Evolutionary conservation across 176 grass and related monocot species (phyloP).

Genomic region (Ensete ventricosum): DNA sequence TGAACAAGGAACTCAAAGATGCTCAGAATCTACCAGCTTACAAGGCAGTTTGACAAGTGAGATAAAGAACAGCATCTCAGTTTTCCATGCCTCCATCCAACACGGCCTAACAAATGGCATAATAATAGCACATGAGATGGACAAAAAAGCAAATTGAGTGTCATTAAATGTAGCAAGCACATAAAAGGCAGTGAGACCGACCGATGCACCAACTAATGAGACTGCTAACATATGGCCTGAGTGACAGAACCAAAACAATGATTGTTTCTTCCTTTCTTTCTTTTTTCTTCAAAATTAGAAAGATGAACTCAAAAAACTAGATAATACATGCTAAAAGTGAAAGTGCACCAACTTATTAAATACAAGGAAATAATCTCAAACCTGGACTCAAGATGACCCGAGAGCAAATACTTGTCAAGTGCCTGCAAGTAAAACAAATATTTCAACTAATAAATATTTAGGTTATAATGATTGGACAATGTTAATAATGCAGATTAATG

Average conservation of each 20-base stretch:
- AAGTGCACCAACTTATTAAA: not conserved
- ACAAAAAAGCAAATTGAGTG: not conserved
- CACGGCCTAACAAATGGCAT: not conserved
- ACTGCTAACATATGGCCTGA: no score
- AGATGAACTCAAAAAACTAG: no score
- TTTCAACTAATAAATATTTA: no score
- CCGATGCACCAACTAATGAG: no score
- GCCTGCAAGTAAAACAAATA: not conserved
- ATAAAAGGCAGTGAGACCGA: no score
- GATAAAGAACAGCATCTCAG: not conserved
- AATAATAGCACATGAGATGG: not conserved
- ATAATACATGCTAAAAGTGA: no score
- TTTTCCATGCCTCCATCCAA: not conserved
- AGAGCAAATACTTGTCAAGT: not conserved
- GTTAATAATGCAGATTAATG: no score
- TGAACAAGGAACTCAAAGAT: not conserved
- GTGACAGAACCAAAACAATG: no score
- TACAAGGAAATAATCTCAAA: not conserved
- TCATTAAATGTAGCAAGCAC: no score
- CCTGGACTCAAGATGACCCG: not conserved
- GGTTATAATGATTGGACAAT: no score
- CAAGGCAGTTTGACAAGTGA: not conserved
- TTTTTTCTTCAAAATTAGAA: no score
- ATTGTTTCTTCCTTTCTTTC: no score
- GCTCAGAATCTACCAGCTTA: not conserved